Conservation (phyloP, 2,329 filamentous ascomycete species). For the Dissoconium aciculare region DNA sequence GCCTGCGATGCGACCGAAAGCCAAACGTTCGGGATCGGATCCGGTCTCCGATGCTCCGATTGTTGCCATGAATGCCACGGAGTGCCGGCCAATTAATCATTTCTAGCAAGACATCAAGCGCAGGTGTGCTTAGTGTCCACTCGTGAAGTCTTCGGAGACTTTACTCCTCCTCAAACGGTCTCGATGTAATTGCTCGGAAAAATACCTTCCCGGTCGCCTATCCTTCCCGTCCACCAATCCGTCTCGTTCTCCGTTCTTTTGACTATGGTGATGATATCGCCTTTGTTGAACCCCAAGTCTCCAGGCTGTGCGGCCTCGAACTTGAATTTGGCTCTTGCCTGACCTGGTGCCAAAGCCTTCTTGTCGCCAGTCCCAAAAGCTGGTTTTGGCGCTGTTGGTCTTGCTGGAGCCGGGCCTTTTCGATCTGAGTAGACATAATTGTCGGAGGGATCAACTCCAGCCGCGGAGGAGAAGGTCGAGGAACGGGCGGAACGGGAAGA, state of each 20-base stretch:
- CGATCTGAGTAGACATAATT: constrained; percentile 40
- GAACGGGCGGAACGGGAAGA: constrained; percentile 7
- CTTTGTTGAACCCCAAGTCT: constrained; percentile 92
- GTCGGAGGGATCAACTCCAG: constrained; percentile 29
- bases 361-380: constrained; percentile 49
- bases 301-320: constrained; percentile 91
- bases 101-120: too few relatives aligned
- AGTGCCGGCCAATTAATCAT: too few relatives aligned
- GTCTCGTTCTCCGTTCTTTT: constrained; percentile 89
- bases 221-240: constrained; percentile 94
- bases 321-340: constrained; percentile 74
- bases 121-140: too few relatives aligned
- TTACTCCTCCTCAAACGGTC: too few relatives aligned
- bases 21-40: too few relatives aligned
- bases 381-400: constrained; percentile 81
- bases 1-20: too few relatives aligned
- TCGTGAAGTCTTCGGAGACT: too few relatives aligned
- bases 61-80: too few relatives aligned
- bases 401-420: constrained; percentile 44
- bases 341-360: constrained; percentile 44
- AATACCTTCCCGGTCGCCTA: constrained; percentile 67
- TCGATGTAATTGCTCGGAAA: constrained; percentile 47
- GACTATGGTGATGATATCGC: constrained; percentile 83
- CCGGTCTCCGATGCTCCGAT: too few relatives aligned
- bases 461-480: constrained; percentile 3